A percentile compares a stretch with the other conserved stretches of the same genome.
Evolutionary conservation across 164 flowering plant species (phyloP).

Genomic region (Liriodendron chinense): DNA sequence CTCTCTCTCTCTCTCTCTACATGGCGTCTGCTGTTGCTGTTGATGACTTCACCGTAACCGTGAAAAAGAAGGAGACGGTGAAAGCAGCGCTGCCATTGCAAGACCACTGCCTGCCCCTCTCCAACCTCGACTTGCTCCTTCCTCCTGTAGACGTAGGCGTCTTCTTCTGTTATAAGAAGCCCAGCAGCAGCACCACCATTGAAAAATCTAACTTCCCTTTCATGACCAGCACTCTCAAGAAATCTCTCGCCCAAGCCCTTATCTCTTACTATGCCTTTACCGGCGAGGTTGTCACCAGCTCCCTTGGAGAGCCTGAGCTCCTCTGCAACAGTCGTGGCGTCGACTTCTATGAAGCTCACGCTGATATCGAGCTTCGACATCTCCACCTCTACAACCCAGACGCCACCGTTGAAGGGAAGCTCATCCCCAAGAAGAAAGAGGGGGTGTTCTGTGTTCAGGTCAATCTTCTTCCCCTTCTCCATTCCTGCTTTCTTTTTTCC

Average conservation of each 20-base stretch:
- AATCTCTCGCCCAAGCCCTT: slow-evolving; percentile 24
- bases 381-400: slow-evolving; percentile 41
- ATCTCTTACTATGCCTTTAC: slow-evolving; percentile 31
- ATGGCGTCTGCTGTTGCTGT: not conserved
- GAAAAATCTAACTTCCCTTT: slow-evolving; percentile 2
- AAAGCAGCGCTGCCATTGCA: slow-evolving; percentile 38
- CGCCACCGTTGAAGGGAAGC: slow-evolving; percentile 35
- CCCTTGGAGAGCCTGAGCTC: slow-evolving; percentile 34
- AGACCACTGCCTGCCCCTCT: slow-evolving; percentile 41
- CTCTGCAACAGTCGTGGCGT: slow-evolving; percentile 49
- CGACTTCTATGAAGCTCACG: slow-evolving; percentile 36
- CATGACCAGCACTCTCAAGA: slow-evolving; percentile 19
- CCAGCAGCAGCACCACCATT: not conserved
- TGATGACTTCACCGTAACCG: slow-evolving; percentile 17
- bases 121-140: slow-evolving; percentile 47
- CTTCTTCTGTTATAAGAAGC: slow-evolving; percentile 38
- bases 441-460: slow-evolving; percentile 47
- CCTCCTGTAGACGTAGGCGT: slow-evolving; percentile 41
- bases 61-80: slow-evolving; percentile 27
- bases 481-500: too few species aligned
- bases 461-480: not conserved
- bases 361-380: slow-evolving; percentile 30
- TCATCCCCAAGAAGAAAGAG: slow-evolving; percentile 34
- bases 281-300: slow-evolving; percentile 29
- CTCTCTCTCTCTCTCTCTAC: not conserved